A percentile compares a stretch with the other conserved stretches of the same genome.
These are phyloP conservation scores for Penicillium aurantiogriseum DNA, from an alignment of 2,329 filamentous ascomycete genomes.

Conservation along the genomic window DNA sequence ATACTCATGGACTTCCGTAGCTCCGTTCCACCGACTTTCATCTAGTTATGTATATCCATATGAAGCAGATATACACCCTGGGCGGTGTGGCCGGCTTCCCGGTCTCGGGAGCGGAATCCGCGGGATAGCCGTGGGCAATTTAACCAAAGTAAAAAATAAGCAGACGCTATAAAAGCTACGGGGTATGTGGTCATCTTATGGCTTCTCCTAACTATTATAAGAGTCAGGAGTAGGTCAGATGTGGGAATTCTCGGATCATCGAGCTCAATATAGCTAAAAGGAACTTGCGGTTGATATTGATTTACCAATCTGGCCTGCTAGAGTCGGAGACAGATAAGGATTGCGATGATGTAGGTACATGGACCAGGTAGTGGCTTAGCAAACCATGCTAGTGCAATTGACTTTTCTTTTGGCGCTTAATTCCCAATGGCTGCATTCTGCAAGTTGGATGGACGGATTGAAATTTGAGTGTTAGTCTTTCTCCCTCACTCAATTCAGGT, in stretches of 20 bases:
- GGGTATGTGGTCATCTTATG: background rate
- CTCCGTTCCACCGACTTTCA: background rate
- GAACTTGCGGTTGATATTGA: too few relatives aligned
- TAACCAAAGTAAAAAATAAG: background rate
- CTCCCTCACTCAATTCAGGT: background rate
- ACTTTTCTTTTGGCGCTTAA: background rate
- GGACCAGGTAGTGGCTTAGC: background rate
- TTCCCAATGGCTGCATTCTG: background rate
- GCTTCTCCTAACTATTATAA: background rate
- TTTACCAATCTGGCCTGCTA: too few relatives aligned
- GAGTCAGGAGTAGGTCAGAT: background rate
- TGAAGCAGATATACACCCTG: background rate
- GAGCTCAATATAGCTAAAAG: background rate
- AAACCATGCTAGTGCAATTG: background rate
- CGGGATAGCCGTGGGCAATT: background rate
- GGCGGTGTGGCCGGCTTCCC: constrained; percentile 4
- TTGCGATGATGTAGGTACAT: background rate
- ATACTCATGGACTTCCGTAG: background rate
- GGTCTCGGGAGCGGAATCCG: background rate
- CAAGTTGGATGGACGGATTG: too few relatives aligned
- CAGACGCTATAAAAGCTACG: background rate
- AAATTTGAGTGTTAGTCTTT: too few relatives aligned
- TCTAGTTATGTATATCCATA: background rate
- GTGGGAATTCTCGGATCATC: background rate
- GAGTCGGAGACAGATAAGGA: background rate